phyloP scores from a whole-genome alignment of 2,329 filamentous ascomycete genomes.

The Diaporthe citrichinensis region DNA sequence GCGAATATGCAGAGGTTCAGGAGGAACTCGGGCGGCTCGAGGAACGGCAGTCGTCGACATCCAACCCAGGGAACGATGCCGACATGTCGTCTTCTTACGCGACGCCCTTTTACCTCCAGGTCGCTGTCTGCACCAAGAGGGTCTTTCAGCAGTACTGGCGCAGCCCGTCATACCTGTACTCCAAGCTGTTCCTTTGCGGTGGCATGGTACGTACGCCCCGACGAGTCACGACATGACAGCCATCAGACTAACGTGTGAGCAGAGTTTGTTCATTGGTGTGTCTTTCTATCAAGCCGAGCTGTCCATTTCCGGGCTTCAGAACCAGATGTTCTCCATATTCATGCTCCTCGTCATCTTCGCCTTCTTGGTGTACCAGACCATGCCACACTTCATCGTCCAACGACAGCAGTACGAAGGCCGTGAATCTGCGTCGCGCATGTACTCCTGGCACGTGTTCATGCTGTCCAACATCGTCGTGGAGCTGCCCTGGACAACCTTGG shows the following conservation, averaged over 20 bases:
- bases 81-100: conserved; percentile 75
- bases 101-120: conserved; percentile 74
- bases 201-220: conserved; percentile 52
- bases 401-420: conserved; percentile 78
- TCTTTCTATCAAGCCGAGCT: conserved; percentile 74
- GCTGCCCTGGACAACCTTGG: conserved; percentile 77
- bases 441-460: conserved; percentile 78
- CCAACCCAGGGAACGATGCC: conserved; percentile 51
- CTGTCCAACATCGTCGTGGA: conserved; percentile 78
- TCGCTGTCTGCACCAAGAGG: conserved; percentile 71
- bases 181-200: conserved; percentile 72
- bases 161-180: conserved; percentile 79
- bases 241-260: neutral
- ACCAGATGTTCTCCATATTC: conserved; percentile 80
- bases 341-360: conserved; percentile 79
- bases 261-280: conserved; percentile 75
- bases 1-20: conserved; percentile 69
- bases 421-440: conserved; percentile 77
- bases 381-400: conserved; percentile 80
- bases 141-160: conserved; percentile 83
- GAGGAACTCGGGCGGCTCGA: conserved; percentile 71
- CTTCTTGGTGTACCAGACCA: conserved; percentile 74
- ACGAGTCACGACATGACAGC: neutral
- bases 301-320: conserved; percentile 76
- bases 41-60: conserved; percentile 45